Conservation (phyloP, 2,329 filamentous ascomycete genomes). For the Geosmithia putterillii region DNA sequence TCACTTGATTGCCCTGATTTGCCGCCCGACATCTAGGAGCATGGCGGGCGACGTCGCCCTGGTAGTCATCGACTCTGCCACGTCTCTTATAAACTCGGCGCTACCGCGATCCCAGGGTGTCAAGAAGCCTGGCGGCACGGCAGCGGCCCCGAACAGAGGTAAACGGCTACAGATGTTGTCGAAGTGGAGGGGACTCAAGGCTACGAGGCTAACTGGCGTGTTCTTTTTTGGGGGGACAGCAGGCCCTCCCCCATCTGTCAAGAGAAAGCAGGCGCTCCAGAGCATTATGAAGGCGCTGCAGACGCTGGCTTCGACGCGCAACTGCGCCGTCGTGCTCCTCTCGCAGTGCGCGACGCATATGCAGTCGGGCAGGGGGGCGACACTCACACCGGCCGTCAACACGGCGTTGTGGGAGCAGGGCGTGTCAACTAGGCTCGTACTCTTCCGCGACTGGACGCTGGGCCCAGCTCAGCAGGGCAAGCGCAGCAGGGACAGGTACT, state of each 20-base stretch:
- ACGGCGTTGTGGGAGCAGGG: constrained; percentile 71
- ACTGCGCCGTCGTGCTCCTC: constrained; percentile 62
- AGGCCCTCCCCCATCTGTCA: constrained; percentile 25
- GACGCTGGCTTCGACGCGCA: constrained; percentile 60
- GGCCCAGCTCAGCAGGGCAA: constrained; percentile 29
- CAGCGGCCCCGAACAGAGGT: constrained; percentile 13
- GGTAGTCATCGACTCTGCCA: constrained; percentile 67
- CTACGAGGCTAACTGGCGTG: too few relatives aligned
- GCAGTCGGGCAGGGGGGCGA: constrained; percentile 51
- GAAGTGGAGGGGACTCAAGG: too few relatives aligned
- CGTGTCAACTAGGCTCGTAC: constrained; percentile 57
- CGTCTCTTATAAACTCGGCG: constrained; percentile 62
- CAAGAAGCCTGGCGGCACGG: too few relatives aligned
- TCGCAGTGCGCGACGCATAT: constrained; percentile 78
- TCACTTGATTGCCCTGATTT: constrained; percentile 63
- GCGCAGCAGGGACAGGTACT: constrained; percentile 21
- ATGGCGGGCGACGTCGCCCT: constrained; percentile 52
- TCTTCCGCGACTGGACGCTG: constrained; percentile 66
- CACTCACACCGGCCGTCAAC: constrained; percentile 63
- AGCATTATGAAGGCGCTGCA: constrained; percentile 58
- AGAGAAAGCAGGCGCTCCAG: constrained; percentile 40
- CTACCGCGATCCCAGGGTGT: constrained; percentile 50
- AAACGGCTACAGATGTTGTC: background rate
- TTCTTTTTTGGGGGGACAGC: background rate
- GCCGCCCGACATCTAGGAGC: constrained; percentile 50